Evolutionary conservation across 1,139 yeast genomes (phyloP).

Genomic region (Diutina neorugosa): DNA sequence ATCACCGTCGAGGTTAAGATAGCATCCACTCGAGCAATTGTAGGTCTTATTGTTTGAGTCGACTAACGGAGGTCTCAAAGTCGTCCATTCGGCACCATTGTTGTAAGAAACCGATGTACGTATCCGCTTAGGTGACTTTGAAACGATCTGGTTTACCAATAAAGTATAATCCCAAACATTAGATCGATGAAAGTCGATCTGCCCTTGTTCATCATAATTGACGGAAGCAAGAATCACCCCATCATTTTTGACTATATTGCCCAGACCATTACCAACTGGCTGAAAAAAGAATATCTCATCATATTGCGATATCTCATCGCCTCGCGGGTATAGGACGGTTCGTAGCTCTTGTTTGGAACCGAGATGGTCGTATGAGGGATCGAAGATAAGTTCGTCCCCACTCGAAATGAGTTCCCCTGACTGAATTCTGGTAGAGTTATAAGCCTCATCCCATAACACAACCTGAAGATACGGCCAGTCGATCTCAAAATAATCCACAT

Average conservation of each 20-base stretch:
- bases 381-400: neutral
- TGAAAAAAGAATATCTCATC: too few relatives aligned
- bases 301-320: too few relatives aligned
- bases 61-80: conserved; percentile 49
- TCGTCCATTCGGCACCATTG: conserved; percentile 87
- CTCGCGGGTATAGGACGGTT: too few relatives aligned
- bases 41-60: conserved; percentile 54
- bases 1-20: conserved; percentile 80
- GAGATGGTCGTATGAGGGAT: too few relatives aligned
- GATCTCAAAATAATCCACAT: neutral
- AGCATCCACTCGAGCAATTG: conserved; percentile 42
- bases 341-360: too few relatives aligned
- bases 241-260: neutral
- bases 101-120: conserved; percentile 72
- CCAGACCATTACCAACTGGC: neutral
- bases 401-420: too few relatives aligned
- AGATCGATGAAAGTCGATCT: conserved; percentile 64
- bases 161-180: conserved; percentile 85
- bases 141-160: conserved; percentile 56
- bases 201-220: neutral
- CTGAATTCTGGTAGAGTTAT: too few relatives aligned
- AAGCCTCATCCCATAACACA: neutral
- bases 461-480: neutral
- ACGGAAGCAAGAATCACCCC: neutral
- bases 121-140: conserved; percentile 49